A percentile compares a stretch with the other conserved stretches of the same genome.
Evolutionary conservation across 257 asterid species (phyloP).

Genomic region (Solanum piurae): DNA sequence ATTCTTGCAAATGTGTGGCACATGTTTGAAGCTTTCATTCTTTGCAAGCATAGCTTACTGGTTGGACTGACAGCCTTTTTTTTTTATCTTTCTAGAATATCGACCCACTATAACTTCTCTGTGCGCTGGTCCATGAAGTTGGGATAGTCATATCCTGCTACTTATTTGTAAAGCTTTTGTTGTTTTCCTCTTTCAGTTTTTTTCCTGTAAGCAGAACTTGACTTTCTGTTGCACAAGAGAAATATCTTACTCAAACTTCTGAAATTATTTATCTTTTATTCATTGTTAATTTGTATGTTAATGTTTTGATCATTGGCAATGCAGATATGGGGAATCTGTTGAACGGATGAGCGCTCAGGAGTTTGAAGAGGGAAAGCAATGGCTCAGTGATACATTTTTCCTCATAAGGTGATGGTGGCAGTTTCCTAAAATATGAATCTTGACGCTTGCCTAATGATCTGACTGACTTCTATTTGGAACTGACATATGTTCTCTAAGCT

Average conservation of each 20-base stretch:
- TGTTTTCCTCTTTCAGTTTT: background rate
- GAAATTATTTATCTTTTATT: background rate
- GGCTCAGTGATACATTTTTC: slow-evolving; percentile 81
- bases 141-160: background rate
- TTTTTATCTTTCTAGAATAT: background rate
- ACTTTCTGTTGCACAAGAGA: background rate
- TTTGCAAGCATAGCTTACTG: background rate
- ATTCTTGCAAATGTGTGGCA: background rate
- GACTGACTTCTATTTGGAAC: background rate
- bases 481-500: background rate
- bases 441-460: background rate
- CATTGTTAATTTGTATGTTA: background rate
- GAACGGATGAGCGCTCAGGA: slow-evolving; percentile 74
- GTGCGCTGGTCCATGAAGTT: background rate
- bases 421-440: background rate
- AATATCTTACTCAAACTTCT: background rate
- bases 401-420: slow-evolving; percentile 51
- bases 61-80: background rate
- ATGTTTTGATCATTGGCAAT: background rate
- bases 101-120: background rate
- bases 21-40: background rate
- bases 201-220: background rate
- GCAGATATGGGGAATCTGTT: slow-evolving; percentile 58
- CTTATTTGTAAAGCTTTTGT: background rate
- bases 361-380: slow-evolving; percentile 74